A percentile compares a stretch with the other conserved stretches of the same genome.
phyloP scores from a whole-genome alignment of 768 basidiomycete genomes.

The Lactifluus hygrophoroides region DNA sequence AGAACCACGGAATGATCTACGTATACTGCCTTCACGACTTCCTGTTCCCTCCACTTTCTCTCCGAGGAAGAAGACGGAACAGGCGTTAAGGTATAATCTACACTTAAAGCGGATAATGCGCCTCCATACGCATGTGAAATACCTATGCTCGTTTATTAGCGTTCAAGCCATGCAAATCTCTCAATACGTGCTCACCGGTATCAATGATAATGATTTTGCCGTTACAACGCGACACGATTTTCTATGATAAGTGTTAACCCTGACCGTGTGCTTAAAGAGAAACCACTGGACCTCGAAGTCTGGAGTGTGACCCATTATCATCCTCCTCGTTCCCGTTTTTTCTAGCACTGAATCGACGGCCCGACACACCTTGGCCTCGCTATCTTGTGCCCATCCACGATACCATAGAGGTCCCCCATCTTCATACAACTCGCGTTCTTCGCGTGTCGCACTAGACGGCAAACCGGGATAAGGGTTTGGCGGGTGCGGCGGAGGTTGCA shows the following conservation, averaged over 20 bases:
- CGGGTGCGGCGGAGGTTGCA: slow-evolving; percentile 70
- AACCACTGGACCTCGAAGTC: slow-evolving; percentile 53
- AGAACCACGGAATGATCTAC: slow-evolving; percentile 42
- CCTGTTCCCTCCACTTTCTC: slow-evolving; percentile 49
- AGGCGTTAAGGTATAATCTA: slow-evolving; percentile 76
- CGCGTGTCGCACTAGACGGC: slow-evolving; percentile 52
- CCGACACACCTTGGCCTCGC: slow-evolving; percentile 59
- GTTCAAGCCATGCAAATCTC: background rate
- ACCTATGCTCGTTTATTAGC: slow-evolving; percentile 36
- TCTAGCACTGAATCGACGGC: slow-evolving; percentile 63
- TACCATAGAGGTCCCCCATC: slow-evolving; percentile 89
- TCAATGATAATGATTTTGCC: slow-evolving; percentile 97
- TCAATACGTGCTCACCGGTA: slow-evolving; percentile 47
- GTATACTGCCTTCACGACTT: slow-evolving; percentile 62
- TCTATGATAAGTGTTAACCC: slow-evolving; percentile 23
- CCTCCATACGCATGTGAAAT: slow-evolving; percentile 97
- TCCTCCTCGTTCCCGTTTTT: slow-evolving; percentile 72
- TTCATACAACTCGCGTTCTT: slow-evolving; percentile 66
- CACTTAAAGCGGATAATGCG: slow-evolving; percentile 76
- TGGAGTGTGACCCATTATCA: slow-evolving; percentile 98
- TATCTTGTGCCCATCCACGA: slow-evolving; percentile 79
- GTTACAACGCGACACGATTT: slow-evolving; percentile 76
- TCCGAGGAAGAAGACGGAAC: slow-evolving; percentile 28
- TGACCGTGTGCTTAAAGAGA: background rate
- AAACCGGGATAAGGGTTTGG: slow-evolving; percentile 67